Base-by-base conservation (phyloP, 345 rosid genomes). In the Salix suchowensis region DNA sequence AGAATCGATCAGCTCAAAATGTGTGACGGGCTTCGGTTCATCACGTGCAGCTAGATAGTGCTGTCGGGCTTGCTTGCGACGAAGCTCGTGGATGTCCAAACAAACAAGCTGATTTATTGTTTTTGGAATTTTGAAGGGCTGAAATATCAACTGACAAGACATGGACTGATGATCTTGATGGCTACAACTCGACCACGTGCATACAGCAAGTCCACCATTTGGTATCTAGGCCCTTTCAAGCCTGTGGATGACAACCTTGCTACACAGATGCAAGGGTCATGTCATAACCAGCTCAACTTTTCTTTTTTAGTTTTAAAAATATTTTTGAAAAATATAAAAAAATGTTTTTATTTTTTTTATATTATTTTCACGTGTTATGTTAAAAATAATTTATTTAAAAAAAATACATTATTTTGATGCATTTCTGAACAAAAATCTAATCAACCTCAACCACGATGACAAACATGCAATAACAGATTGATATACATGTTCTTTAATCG, bases 361-460 rank as follows among this genome's bases (percentile, higher is more conserved):
- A 1, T 37, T 37, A 37, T 37, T 37, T 37, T 37, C 0, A 37
- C 2, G 1, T 34, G 0, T 4, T 1, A 37, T 37, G 6, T 37
- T 6, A 37, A 37, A 37, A 34, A 5, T 34, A 34, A 34, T 32
- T 32, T 32, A 4, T 32, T 32, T 32, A 0, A 32, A 32, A 32
- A 4, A 32, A 32, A 32, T 0, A 34, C 0, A 34, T 34, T 5
- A 34, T 5, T 34, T 34, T 34, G 0, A 34, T 5, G 0, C 0
- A 34, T 34, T 34, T 34, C 1, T 5, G 1, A 34, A 5, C 6
- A 0, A 34, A 37, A 37, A 37, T 7, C 0, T 7, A 37, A 37
- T 0, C 0, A 37, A 37, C 1, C 6, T 34, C 6, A 34, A 5
- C 37, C 36, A 5, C 1, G 0, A 5, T 34, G 0, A 3, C 5